Base-by-base conservation (phyloP, 176 grass and related monocot genomes). In the Dendrocalamus sinicus region DNA sequence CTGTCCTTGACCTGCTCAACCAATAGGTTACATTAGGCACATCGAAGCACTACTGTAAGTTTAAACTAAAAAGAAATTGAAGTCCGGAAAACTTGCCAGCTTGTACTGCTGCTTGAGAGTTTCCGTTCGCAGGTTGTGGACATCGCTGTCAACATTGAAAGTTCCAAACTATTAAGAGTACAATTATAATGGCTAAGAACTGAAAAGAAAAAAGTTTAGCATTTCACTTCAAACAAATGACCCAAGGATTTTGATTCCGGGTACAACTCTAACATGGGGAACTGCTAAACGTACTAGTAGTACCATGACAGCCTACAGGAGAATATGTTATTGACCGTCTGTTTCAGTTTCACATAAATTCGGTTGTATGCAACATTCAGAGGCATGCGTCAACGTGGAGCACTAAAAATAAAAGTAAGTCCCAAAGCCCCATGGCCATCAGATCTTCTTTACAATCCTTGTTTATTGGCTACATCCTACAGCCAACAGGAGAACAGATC, bases 51-150 rank as follows among this genome's bases (percentile, higher is more conserved):
- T 8, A 3, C 12, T 81, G 28, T 15, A 63, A 62, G 35, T 13
- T 67, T 28, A 80, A 54, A 20, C 45, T 58, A 55, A 74, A 74
- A 73, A 48, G 4, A 40, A 59, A 70, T 41, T 59, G 40, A 41
- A 73, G 64, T 63, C 67, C 4, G 1, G 70, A 87, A 59, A 30
- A 71, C 92, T 90, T 83, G 94, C 96, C 51, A 95, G 52, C 17
- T 86, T 83, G 80, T 99, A 99, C 79, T 99, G 96, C 81, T 99
- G 90, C 73, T 90, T 89, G 68, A 99, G 90, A 79, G 93, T 92
- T 92, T 99, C 96, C 28, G 84, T 92, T 79, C 72, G 84, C 44
- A 96, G 80, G 79, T 99, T 99, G 90, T 95, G 93, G 58, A 86
- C 58, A 88, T 99, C 96, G 67, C 93, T 99, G 91, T 82, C 54